Evolutionary conservation across 331 rosid genomes (phyloP), one percentile per base, ranked within the genome.

Genomic region (Saraca asoca): DNA sequence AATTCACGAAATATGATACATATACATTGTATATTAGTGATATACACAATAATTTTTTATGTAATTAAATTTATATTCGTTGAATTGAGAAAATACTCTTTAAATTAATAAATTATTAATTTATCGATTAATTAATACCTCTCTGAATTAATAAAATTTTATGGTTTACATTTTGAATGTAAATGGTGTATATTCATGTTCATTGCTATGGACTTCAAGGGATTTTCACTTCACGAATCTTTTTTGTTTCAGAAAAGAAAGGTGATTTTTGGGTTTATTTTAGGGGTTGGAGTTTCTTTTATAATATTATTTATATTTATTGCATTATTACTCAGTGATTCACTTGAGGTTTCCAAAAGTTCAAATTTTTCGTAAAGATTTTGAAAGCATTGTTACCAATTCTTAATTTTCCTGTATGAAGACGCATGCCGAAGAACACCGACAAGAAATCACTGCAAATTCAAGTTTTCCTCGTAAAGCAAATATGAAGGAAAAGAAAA

Each of bases 261-360:
- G 61, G 68, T 90, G 0, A 41, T 82, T 64, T 91, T 95, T 46
- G 88, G 96, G 45, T 85, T 90, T 68, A 79, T 83, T 71, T 82
- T 90, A 49, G 91, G 95, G 24, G 48, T 86, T 64, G 82, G 70
- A 39, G 76, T 75, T 72, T 86, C 92, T 53, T 59, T 94, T 18
- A 5, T 80, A 63, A 24, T 24, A 24, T 3, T 24, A 24, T 24
- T 24, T 3, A 24, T 88, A 43, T 59, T 88, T 20, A 69, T 75
- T 16, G 35, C 82, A 12, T 60, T 87, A 18, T 77, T 76, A 4
- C 79, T 90, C 13, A 73, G 66, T 42, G 54, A 42, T 29, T 85
- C 86, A 5, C 52, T 79, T 13, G 53, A 33, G n/a, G 64, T 51
- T 58, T 79, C 89, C 44, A n/a, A 54, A 69, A 19, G 64, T 45